Evolutionary conservation across 306 rosid genomes (phyloP).

Genomic region (Astragalus glycyphyllos): DNA sequence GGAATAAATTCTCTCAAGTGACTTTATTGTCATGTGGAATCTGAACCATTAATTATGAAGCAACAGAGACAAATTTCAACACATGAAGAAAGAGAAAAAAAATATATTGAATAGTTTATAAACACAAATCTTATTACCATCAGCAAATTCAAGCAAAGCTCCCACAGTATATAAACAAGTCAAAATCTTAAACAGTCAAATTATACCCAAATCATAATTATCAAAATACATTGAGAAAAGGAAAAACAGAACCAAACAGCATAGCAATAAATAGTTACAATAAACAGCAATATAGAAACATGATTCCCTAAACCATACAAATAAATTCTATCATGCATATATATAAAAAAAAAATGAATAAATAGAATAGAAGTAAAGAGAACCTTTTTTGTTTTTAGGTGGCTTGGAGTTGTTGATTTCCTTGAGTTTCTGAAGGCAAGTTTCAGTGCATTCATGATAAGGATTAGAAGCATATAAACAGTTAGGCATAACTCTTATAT

Average conservation of each 20-base stretch:
- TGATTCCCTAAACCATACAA: slow-evolving; percentile 2
- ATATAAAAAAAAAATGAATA: slow-evolving; percentile 5
- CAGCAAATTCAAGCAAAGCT: slow-evolving; percentile 15
- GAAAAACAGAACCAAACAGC: slow-evolving; percentile 7
- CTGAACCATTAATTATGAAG: no score
- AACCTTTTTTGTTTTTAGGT: slow-evolving; percentile 57
- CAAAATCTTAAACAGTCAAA: not conserved
- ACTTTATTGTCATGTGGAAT: no score
- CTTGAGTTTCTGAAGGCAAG: slow-evolving; percentile 65
- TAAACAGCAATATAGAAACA: slow-evolving; percentile 2
- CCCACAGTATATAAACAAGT: slow-evolving; percentile 11
- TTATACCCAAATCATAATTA: slow-evolving; percentile 19
- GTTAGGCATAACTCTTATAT: slow-evolving; percentile 58
- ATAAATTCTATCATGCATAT: not conserved
- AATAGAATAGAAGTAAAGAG: slow-evolving; percentile 51
- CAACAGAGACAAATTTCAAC: no score
- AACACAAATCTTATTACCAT: no score
- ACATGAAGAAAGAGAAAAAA: no score
- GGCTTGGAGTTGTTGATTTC: slow-evolving; percentile 54
- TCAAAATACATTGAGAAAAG: not conserved
- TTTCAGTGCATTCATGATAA: slow-evolving; percentile 83
- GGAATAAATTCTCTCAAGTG: no score
- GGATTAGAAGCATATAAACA: slow-evolving; percentile 81
- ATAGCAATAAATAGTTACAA: not conserved
- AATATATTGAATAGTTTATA: no score